phyloP scores from a whole-genome alignment of 2,329 filamentous ascomycete species.

The Aspergillus intermedius region DNA sequence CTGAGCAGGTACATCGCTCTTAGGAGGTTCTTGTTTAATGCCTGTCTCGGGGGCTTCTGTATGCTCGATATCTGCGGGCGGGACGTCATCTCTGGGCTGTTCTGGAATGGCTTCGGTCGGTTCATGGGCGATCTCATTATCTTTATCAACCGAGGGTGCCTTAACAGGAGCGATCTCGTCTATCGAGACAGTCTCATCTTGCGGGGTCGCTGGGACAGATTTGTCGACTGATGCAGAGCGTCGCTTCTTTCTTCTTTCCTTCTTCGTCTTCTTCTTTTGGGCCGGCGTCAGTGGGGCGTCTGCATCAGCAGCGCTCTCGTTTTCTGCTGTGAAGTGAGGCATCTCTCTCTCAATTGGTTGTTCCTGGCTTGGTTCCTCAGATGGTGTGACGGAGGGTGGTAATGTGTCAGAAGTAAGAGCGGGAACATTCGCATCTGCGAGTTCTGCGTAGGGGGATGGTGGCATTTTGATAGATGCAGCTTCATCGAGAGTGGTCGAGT shows the following conservation, averaged over 20 bases:
- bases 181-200: too few relatives aligned
- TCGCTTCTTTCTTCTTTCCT: slow-evolving; percentile 19
- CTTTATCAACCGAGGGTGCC: background rate
- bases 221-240: slow-evolving; percentile 6
- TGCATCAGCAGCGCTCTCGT: background rate
- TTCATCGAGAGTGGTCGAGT: slow-evolving; percentile 1
- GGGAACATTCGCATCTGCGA: background rate
- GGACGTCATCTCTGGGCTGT: background rate
- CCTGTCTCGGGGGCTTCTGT: background rate
- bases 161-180: background rate
- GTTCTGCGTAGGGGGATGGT: background rate
- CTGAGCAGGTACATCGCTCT: background rate
- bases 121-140: too few relatives aligned
- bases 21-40: background rate
- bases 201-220: background rate
- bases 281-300: slow-evolving; percentile 13
- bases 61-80: background rate
- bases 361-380: slow-evolving; percentile 2
- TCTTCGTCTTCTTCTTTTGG: slow-evolving; percentile 22
- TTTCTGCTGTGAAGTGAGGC: background rate
- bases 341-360: slow-evolving; percentile 4
- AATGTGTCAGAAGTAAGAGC: slow-evolving; percentile 3
- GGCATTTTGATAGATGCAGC: slow-evolving; percentile 1
- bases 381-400: background rate
- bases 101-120: slow-evolving; percentile 1